Percentiles rank a stretch among this genome's conserved stretches.
phyloP scores from a whole-genome alignment of 305 asterid genomes.

The Fraxinus dipetala region DNA sequence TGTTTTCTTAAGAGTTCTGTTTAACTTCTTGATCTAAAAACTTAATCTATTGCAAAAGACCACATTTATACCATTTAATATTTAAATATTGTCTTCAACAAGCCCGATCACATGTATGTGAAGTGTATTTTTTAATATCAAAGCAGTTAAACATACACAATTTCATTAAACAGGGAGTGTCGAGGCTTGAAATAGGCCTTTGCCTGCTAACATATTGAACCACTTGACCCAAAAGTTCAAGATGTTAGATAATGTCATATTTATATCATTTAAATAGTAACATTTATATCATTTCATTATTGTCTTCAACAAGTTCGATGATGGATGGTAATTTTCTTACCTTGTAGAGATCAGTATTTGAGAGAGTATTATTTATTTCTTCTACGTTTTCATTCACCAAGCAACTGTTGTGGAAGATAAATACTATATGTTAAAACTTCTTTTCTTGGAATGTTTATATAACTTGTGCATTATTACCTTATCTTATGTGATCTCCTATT shows the following conservation, averaged over 20 bases:
- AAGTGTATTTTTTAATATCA: too few species aligned
- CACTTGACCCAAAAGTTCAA: not conserved
- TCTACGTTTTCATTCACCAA: not conserved
- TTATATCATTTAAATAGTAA: not conserved
- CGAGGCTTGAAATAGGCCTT: too few species aligned
- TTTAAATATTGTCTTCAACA: not conserved
- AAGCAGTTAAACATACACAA: too few species aligned
- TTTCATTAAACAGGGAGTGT: too few species aligned
- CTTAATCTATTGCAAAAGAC: not conserved
- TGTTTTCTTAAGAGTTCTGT: not conserved
- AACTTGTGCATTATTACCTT: not conserved
- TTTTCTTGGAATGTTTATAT: not conserved
- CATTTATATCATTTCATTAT: not conserved
- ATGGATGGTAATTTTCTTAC: conserved; percentile 6
- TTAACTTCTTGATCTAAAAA: not conserved
- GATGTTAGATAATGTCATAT: not conserved
- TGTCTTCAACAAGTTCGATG: not conserved
- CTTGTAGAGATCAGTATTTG: conserved; percentile 7
- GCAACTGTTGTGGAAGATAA: conserved; percentile 8
- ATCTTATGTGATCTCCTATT: conserved; percentile 6
- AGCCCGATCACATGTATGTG: too few species aligned
- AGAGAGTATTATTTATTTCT: not conserved
- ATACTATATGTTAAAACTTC: not conserved
- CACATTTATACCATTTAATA: not conserved
- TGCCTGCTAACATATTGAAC: not conserved